phyloP scores from a whole-genome alignment of 306 rosid genomes.

The Amphicarpaea edgeworthii region DNA sequence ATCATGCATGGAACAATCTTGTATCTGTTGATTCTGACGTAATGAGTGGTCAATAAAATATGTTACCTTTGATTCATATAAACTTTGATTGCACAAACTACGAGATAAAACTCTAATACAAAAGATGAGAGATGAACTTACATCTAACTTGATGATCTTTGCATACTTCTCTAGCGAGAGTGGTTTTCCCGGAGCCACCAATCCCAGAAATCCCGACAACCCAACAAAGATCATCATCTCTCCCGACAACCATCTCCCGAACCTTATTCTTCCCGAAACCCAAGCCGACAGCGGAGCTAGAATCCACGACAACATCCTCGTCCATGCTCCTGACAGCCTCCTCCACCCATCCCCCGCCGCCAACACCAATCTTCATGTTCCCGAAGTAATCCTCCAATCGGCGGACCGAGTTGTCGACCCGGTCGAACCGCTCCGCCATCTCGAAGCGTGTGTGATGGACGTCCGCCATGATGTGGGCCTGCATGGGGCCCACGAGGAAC shows the following conservation, averaged over 20 bases:
- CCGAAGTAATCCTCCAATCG: slow-evolving; percentile 66
- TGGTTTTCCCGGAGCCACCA: slow-evolving; percentile 97
- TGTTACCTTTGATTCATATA: background rate
- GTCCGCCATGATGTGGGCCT: slow-evolving; percentile 78
- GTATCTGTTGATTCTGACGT: background rate
- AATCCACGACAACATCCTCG: slow-evolving; percentile 59
- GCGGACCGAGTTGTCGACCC: slow-evolving; percentile 50
- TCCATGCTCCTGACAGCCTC: slow-evolving; percentile 69
- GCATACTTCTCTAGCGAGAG: slow-evolving; percentile 78
- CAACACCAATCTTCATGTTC: slow-evolving; percentile 69
- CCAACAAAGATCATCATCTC: slow-evolving; percentile 55
- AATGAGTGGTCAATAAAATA: background rate
- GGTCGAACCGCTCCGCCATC: slow-evolving; percentile 67
- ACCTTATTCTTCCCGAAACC: slow-evolving; percentile 72
- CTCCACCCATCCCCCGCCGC: slow-evolving; percentile 69
- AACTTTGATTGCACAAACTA: background rate
- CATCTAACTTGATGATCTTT: slow-evolving; percentile 76
- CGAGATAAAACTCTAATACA: background rate
- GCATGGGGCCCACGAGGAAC: slow-evolving; percentile 69
- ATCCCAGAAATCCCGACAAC: slow-evolving; percentile 80
- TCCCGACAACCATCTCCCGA: slow-evolving; percentile 62
- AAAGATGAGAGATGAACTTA: slow-evolving; percentile 53
- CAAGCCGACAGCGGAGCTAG: slow-evolving; percentile 59
- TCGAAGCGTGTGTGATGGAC: slow-evolving; percentile 68
- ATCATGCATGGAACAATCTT: no score